phyloP scores from a whole-genome alignment of 1,139 yeast species.

The Pneumocystis carinii region DNA sequence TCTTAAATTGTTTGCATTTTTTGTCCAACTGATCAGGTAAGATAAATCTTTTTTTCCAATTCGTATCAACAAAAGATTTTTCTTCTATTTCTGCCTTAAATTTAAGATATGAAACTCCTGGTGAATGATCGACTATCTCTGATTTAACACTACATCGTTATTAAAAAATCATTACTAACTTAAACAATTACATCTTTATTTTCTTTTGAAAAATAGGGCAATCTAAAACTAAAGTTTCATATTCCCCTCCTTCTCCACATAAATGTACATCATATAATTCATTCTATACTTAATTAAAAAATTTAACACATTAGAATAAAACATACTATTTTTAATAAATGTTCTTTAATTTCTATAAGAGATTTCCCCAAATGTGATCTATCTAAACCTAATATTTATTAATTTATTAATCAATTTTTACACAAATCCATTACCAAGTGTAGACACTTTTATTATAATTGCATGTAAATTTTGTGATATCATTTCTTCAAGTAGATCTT shows the following conservation, averaged over 20 bases:
- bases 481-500: slow-evolving; percentile 70
- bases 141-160: slow-evolving; percentile 18
- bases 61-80: slow-evolving; percentile 21
- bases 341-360: slow-evolving; percentile 46
- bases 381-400: slow-evolving; percentile 31
- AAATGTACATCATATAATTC: slow-evolving; percentile 65
- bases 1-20: background rate
- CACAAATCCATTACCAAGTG: slow-evolving; percentile 33
- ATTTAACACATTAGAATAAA: background rate
- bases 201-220: slow-evolving; percentile 62
- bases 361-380: slow-evolving; percentile 52
- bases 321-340: slow-evolving; percentile 32
- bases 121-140: slow-evolving; percentile 33
- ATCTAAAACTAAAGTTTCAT: slow-evolving; percentile 81
- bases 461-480: slow-evolving; percentile 62
- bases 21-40: slow-evolving; percentile 2
- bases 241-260: slow-evolving; percentile 98
- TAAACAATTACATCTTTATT: slow-evolving; percentile 29
- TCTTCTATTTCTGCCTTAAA: slow-evolving; percentile 27
- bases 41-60: slow-evolving; percentile 14
- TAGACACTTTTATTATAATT: slow-evolving; percentile 79
- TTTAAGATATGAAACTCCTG: slow-evolving; percentile 48
- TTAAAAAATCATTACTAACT: background rate
- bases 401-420: background rate
- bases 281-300: slow-evolving; percentile 24